Base-by-base conservation (phyloP, 805 yeast genomes). In the Torulaspora franciscae region DNA sequence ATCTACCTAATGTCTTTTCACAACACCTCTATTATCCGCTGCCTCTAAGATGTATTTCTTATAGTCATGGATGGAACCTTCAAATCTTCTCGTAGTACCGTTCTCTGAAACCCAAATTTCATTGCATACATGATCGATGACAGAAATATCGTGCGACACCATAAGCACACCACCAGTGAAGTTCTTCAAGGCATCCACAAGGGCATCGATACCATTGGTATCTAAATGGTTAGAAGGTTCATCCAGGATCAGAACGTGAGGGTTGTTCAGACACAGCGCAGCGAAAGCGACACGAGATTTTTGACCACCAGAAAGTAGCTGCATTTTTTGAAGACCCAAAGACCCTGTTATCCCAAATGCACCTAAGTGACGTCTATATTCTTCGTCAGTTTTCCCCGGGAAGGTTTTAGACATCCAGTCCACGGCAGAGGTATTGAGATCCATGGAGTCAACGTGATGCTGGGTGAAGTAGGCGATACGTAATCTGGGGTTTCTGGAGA, bases 141-240 rank as follows among this genome's bases (percentile, higher is more conserved):
- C 85, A 24, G 89, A 73, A 35, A 93, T 97, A 73, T 93, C 99
- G 76, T 93, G 99, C 41, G 96, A 85, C 47, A 93, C 99, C 96
- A 93, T 89, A 56, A 93, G 74, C 22, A 93, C 85, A 66, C 99
- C 99, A 63, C 99, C 99, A 60, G 87, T 78, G 75, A 90, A 93
- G 49, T 78, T 80, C 50, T 76, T 80, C 62, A 93, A 73, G 1
- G 98, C 98, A 34, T 85, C 95, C 7, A 93, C 82, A 49, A 93
- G 75, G 0, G 99, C 99, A 66, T 93, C 99, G 59, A 93, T 73
- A 77, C 97, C 99, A 28, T 95, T 83, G 7, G 96, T 91, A 83
- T 93, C 99, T 76, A 93, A 80, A 70, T 93, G 99, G 70, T 93
- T 93, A 6, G 96, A 86, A 68, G 99, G 99, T 76, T 93, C 99